A percentile compares a stretch with the other conserved stretches of the same genome.
Conservation (phyloP, 2,329 filamentous ascomycete genomes). For the Trichoderma semiorbis region DNA sequence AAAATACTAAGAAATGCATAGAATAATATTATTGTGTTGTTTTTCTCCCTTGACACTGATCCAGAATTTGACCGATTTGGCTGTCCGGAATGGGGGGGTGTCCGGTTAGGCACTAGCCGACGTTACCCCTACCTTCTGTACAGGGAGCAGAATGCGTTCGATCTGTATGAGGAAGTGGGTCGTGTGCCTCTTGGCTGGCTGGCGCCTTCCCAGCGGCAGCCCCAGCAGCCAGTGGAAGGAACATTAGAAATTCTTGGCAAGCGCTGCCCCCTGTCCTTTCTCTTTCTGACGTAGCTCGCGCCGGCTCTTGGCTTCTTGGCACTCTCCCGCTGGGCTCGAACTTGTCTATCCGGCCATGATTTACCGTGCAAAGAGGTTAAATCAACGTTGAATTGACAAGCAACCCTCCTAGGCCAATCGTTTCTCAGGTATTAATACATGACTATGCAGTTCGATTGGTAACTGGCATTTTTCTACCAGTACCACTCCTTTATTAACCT, state of each 20-base stretch:
- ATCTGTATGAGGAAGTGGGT: constrained; percentile 16
- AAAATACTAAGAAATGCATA: no score
- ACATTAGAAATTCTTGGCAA: constrained; percentile 6
- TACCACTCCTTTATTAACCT: neutral
- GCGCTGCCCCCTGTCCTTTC: constrained; percentile 3
- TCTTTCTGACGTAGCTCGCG: neutral
- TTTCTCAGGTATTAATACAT: neutral
- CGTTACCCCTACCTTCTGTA: neutral
- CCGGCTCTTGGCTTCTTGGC: constrained; percentile 4
- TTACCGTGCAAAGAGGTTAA: neutral
- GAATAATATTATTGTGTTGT: no score
- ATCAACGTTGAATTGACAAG: constrained; percentile 8
- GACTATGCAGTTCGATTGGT: neutral
- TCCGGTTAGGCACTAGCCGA: no score
- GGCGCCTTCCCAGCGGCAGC: neutral
- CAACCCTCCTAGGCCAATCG: neutral
- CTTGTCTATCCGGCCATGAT: neutral
- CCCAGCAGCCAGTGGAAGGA: constrained; percentile 3
- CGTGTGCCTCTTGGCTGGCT: constrained; percentile 3
- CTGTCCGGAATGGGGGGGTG: no score
- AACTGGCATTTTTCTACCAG: neutral
- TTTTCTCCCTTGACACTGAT: no score
- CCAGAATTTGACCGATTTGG: no score
- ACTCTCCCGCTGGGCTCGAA: neutral
- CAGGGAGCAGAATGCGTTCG: neutral